Evolutionary conservation across 805 yeast species (phyloP).

Genomic region (Saccharomycopsis fibuligera): DNA sequence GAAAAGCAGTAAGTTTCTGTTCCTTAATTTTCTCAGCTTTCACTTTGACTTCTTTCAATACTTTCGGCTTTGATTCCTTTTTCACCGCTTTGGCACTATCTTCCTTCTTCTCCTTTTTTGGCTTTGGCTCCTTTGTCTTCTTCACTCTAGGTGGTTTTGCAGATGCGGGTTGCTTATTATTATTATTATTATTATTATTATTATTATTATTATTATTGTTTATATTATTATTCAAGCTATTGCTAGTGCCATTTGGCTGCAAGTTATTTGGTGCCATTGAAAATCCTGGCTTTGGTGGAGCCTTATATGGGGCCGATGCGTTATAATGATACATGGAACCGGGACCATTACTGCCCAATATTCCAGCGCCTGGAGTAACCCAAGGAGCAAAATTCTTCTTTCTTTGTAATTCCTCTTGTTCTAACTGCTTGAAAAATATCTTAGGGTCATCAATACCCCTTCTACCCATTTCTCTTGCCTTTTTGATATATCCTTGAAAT

Average conservation of each 20-base stretch:
- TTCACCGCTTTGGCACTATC: neutral
- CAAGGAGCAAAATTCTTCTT: neutral
- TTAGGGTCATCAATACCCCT: slow-evolving; percentile 20
- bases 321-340: no score
- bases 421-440: slow-evolving; percentile 13
- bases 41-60: slow-evolving; percentile 6
- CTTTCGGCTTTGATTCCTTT: slow-evolving; percentile 10
- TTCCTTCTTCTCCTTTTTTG: neutral
- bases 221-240: no score
- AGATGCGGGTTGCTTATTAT: slow-evolving; percentile 3
- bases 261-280: no score
- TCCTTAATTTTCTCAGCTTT: slow-evolving; percentile 32
- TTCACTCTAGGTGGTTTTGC: slow-evolving; percentile 2
- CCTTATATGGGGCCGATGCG: no score
- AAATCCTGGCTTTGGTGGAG: neutral
- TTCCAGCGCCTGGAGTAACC: neutral
- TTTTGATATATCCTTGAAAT: slow-evolving; percentile 74
- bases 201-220: no score
- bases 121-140: neutral
- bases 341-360: no score
- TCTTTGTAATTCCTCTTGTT: slow-evolving; percentile 23
- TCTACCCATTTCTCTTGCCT: slow-evolving; percentile 69
- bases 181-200: no score
- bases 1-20: slow-evolving; percentile 66
- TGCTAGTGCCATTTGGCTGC: neutral